Percentiles rank a stretch among this genome's conserved stretches.
Evolutionary conservation across 345 rosid species (phyloP).

Genomic region (Gossypium rotundifolium): DNA sequence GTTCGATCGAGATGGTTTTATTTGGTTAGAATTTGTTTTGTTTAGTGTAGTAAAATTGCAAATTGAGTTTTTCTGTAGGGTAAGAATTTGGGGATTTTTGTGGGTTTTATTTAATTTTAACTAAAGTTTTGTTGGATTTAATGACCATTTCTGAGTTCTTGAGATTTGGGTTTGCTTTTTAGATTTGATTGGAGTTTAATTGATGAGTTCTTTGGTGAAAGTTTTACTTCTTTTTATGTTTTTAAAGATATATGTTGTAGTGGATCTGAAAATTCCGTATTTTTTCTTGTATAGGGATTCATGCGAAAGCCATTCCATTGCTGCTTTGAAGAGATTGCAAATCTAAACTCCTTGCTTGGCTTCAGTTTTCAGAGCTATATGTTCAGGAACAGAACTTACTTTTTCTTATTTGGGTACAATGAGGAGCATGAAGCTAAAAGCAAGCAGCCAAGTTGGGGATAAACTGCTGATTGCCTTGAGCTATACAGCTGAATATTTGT

Average conservation of each 20-base stretch:
- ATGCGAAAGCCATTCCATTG: slow-evolving; percentile 29
- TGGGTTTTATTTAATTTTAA: not conserved
- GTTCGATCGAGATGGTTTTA: slow-evolving; percentile 38
- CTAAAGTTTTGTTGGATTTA: not conserved
- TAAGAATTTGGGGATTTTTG: slow-evolving; percentile 19
- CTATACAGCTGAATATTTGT: slow-evolving; percentile 13
- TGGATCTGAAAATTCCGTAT: slow-evolving; percentile 29
- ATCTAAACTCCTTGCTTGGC: slow-evolving; percentile 24
- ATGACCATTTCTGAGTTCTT: slow-evolving; percentile 5
- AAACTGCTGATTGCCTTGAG: slow-evolving; percentile 29
- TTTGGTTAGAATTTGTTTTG: slow-evolving; percentile 8
- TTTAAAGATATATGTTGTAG: not conserved
- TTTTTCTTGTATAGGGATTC: slow-evolving; percentile 21
- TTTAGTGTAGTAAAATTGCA: not conserved
- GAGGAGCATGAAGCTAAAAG: slow-evolving; percentile 29
- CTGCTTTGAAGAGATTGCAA: slow-evolving; percentile 42
- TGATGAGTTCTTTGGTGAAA: not conserved
- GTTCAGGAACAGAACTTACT: slow-evolving; percentile 25
- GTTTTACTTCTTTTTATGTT: not conserved
- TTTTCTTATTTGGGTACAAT: slow-evolving; percentile 24
- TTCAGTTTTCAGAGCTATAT: slow-evolving; percentile 26
- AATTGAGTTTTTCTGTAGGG: slow-evolving; percentile 6
- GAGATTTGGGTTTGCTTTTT: slow-evolving; percentile 18
- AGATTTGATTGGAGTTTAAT: slow-evolving; percentile 18
- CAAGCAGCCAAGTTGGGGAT: slow-evolving; percentile 29